Evolutionary conservation across 495 filamentous ascomycete genomes (phyloP), one percentile per base, ranked within the genome.

Genomic region (Penicillium paradoxum): DNA sequence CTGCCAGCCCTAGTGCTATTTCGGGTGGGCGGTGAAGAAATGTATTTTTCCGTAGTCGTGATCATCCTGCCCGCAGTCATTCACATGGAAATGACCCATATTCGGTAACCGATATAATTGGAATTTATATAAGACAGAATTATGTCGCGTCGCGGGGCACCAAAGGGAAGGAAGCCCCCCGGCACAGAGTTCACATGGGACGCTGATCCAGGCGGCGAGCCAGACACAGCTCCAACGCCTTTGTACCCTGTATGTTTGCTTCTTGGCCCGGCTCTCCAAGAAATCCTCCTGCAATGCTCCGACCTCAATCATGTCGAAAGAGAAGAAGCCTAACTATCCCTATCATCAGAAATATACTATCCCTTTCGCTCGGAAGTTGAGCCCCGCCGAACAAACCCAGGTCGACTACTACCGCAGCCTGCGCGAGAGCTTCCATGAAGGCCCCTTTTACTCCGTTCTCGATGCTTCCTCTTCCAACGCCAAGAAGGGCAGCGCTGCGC

Each of bases 371-470:
- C 62, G 71, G 29, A 61, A 64, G 8, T 59, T 76, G 33, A 66
- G 39, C 42, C 43, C 47, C 0, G 60, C 58, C 21, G 73, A 76
- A 63, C 60, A 70, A 55, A 45, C 49, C 10, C 68, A 71, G 49
- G 69, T 82, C 24, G 66, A 78, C 29, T 59, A 65, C 37, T 79
- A 79, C 57, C 73, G 77, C 5, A 47, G 55, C 1, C 63, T 83
- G 2, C 79, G 81, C 37, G 76, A 78, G 41, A 67, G 64, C 25
- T 74, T 79, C 52, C 80, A 80, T 50, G 78, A 81, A 21, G 79
- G 81, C 0, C 79, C 81, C 2, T 73, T 75, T 45, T 85, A 83
- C 66, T 81, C 79, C 0, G 71, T 81, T 7, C 68, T 84, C 1
- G 72, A 77, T 49, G 70, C 73, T 15, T 71, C 73, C 14, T 63